A percentile compares a stretch with the other conserved stretches of the same genome.
phyloP scores from a whole-genome alignment of 495 filamentous ascomycete genomes.

The Penicillium cinerascens region DNA sequence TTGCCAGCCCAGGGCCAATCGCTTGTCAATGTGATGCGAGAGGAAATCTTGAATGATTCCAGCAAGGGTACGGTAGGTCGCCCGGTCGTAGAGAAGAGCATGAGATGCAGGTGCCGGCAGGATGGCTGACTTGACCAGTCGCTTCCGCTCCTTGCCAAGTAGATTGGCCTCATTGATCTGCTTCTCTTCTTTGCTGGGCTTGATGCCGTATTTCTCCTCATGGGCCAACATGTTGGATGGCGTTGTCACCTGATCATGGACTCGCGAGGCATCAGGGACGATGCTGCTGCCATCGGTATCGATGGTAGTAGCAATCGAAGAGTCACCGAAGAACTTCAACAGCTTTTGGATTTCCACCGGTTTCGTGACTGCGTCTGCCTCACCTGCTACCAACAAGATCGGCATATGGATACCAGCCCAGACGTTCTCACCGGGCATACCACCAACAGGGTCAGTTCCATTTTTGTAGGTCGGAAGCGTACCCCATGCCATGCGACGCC shows the following conservation, averaged over 20 bases:
- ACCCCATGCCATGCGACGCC: constrained; percentile 79
- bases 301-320: constrained; percentile 13
- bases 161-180: background rate
- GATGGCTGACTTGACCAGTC: constrained; percentile 64
- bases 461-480: constrained; percentile 53
- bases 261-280: constrained; percentile 44
- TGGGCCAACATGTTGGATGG: constrained; percentile 14
- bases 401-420: constrained; percentile 74
- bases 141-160: constrained; percentile 22
- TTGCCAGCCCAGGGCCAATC: constrained; percentile 84
- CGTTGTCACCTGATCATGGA: constrained; percentile 24
- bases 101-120: constrained; percentile 79
- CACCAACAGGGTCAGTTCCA: constrained; percentile 49
- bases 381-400: constrained; percentile 74
- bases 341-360: constrained; percentile 70
- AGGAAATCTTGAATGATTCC: constrained; percentile 84
- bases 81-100: constrained; percentile 75
- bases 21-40: constrained; percentile 65
- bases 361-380: constrained; percentile 70
- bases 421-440: constrained; percentile 62
- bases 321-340: constrained; percentile 50
- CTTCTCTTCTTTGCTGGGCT: constrained; percentile 23
- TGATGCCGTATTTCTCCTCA: constrained; percentile 27
- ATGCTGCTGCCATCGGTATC: constrained; percentile 44
- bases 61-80: constrained; percentile 69